Percentiles rank a stretch among this genome's conserved stretches.
These are phyloP conservation scores for Taiozyma sp. DNA, from an alignment of 1,139 yeast genomes.

Conservation along the genomic window DNA sequence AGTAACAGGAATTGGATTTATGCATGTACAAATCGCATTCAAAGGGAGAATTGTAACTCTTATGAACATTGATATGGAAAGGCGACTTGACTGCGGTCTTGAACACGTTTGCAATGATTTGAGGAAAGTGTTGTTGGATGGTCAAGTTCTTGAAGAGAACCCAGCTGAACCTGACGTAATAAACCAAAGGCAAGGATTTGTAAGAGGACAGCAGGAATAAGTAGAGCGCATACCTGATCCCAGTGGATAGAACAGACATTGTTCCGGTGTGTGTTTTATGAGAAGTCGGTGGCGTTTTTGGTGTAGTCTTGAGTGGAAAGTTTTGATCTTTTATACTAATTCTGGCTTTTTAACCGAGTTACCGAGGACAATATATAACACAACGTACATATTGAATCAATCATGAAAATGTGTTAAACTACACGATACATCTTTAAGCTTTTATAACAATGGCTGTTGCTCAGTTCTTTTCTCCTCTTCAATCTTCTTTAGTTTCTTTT, in stretches of 20 bases:
- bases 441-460: not conserved
- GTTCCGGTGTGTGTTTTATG: too few relatives aligned
- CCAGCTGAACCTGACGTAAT: conserved; percentile 57
- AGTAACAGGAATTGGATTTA: conserved; percentile 83
- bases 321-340: too few relatives aligned
- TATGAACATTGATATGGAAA: conserved; percentile 26
- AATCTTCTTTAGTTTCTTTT: conserved; percentile 31
- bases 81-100: conserved; percentile 7
- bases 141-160: conserved; percentile 38
- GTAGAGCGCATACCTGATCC: conserved; percentile 10
- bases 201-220: conserved; percentile 22
- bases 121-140: conserved; percentile 26
- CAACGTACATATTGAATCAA: too few relatives aligned
- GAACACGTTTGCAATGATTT: not conserved
- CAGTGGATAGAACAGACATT: conserved; percentile 1
- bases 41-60: conserved; percentile 64
- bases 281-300: too few relatives aligned
- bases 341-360: too few relatives aligned
- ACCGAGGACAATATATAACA: too few relatives aligned
- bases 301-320: too few relatives aligned
- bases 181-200: conserved; percentile 70
- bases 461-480: conserved; percentile 26
- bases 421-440: too few relatives aligned
- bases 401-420: too few relatives aligned
- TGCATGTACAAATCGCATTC: conserved; percentile 87